Conservation (phyloP, 78 protist genomes). For the Salpingoeca rosetta region DNA sequence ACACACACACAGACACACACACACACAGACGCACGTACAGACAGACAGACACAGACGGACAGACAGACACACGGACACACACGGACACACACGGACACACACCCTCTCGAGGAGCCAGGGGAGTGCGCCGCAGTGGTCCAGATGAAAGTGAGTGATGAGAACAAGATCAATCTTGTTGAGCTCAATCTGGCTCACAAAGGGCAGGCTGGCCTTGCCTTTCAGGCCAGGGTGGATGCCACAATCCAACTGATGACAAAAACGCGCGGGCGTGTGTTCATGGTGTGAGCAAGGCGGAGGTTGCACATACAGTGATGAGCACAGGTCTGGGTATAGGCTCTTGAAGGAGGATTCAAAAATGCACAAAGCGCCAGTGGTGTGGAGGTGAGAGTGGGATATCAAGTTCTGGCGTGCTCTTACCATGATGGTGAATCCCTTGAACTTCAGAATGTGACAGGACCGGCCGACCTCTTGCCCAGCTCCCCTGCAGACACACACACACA, state of each 20-base stretch:
- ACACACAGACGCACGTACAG: too few species aligned
- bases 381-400: background rate
- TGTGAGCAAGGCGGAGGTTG: too few species aligned
- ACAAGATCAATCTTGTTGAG: conserved; percentile 63
- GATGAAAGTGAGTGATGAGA: conserved; percentile 86
- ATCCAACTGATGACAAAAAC: conserved; percentile 47
- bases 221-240: conserved; percentile 91
- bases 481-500: too few species aligned
- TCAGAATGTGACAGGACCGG: background rate
- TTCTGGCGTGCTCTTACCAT: background rate
- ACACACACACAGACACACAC: too few species aligned
- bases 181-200: conserved; percentile 75
- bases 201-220: conserved; percentile 65
- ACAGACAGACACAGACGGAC: too few species aligned
- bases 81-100: too few species aligned
- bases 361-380: background rate
- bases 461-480: background rate
- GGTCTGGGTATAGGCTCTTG: background rate
- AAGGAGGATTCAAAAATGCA: background rate
- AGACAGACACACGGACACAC: too few species aligned
- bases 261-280: too few species aligned
- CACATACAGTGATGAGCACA: too few species aligned
- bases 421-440: background rate
- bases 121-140: conserved; percentile 86
- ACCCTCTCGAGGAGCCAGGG: conserved; percentile 60